phyloP scores from a whole-genome alignment of 257 asterid genomes.

The Solanum habrochaites region DNA sequence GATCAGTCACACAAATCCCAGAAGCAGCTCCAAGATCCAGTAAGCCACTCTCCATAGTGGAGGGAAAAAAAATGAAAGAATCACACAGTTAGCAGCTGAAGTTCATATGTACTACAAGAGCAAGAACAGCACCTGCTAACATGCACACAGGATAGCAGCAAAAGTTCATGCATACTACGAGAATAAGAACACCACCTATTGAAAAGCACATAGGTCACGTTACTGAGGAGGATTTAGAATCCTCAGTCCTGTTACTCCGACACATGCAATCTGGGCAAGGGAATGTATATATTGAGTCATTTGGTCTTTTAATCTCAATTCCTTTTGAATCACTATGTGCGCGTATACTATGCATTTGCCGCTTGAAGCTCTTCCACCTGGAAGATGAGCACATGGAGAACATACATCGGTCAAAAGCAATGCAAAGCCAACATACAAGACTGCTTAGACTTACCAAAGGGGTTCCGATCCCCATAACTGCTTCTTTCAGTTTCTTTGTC shows the following conservation, averaged over 20 bases:
- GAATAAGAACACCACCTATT: conserved; percentile 1
- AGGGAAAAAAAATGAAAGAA: conserved; percentile 54
- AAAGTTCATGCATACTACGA: conserved; percentile 3
- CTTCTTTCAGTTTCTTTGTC: background rate
- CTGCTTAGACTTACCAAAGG: background rate
- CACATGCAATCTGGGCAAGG: conserved; percentile 99
- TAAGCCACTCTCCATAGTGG: conserved; percentile 17
- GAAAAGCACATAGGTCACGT: conserved; percentile 16
- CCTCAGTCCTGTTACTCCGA: conserved; percentile 48
- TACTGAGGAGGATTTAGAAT: conserved; percentile 35
- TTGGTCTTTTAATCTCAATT: conserved; percentile 69
- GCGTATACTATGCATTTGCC: conserved; percentile 77
- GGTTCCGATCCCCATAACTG: background rate
- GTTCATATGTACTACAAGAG: conserved; percentile 6
- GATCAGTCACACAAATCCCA: conserved; percentile 13
- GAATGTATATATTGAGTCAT: conserved; percentile 70
- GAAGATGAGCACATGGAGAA: conserved; percentile 1
- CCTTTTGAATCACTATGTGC: conserved; percentile 91
- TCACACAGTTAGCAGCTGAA: conserved; percentile 45
- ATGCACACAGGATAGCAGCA: conserved; percentile 39
- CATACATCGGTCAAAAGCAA: background rate
- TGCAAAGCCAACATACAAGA: background rate
- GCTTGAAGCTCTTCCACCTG: conserved; percentile 95
- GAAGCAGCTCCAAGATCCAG: conserved; percentile 13
- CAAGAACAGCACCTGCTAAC: background rate